Evolutionary conservation across 371 early-diverging fungal genomes (phyloP).

Genomic region (Catenaria anguillulae): DNA sequence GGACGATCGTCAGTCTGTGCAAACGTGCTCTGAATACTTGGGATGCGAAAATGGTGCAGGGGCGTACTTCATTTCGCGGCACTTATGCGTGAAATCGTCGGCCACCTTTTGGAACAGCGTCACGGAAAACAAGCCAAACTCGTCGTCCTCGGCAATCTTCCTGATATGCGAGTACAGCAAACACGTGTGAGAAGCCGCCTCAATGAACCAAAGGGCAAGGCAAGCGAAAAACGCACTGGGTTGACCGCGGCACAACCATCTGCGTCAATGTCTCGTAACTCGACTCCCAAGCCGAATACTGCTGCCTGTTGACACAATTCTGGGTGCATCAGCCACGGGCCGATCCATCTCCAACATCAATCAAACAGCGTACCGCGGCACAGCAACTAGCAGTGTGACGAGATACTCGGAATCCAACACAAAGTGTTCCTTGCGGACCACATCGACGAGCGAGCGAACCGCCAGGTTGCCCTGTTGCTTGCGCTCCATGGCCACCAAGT

Average conservation of each 20-base stretch:
- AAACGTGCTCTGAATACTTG: background rate
- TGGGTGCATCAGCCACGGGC: constrained; percentile 4
- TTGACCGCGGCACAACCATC: constrained; percentile 92
- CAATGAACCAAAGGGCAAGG: background rate
- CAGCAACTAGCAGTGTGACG: constrained; percentile 82
- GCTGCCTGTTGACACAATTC: background rate
- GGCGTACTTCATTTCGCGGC: constrained; percentile 62
- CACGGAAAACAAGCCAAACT: constrained; percentile 82
- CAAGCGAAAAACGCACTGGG: constrained; percentile 39
- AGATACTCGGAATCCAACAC: constrained; percentile 85
- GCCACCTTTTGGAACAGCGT: constrained; percentile 68
- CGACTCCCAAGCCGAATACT: constrained; percentile 61
- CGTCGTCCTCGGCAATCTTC: constrained; percentile 79
- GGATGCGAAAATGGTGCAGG: background rate
- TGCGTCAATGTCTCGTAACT: constrained; percentile 75
- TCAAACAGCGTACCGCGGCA: constrained; percentile 51
- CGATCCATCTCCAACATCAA: constrained; percentile 6
- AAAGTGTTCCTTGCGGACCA: constrained; percentile 81
- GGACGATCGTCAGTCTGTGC: background rate
- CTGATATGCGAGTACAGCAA: constrained; percentile 20
- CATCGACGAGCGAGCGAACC: constrained; percentile 61
- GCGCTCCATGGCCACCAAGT: constrained; percentile 58
- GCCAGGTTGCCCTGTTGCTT: constrained; percentile 85
- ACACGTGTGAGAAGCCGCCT: background rate
- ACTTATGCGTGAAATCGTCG: constrained; percentile 78